Percentiles rank a stretch among this genome's conserved stretches.
These are phyloP conservation scores for Malus sylvestris DNA, from an alignment of 306 rosid species.

Conservation along the genomic window DNA sequence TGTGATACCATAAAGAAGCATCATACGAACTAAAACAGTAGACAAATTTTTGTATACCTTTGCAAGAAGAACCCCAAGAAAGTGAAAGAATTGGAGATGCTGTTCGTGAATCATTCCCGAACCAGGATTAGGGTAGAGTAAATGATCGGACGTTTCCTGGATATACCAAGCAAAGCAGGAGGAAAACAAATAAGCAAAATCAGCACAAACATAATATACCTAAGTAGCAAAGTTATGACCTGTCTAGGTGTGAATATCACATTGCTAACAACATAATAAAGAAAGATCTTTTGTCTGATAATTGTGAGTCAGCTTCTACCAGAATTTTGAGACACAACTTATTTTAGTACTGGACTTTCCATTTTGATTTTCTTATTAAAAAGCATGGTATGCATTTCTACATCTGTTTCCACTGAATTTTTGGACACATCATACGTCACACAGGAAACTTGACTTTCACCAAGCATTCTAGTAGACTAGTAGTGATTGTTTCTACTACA, in stretches of 20 bases:
- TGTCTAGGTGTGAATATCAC: background rate
- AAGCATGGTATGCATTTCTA: background rate
- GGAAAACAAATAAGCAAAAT: slow-evolving; percentile 11
- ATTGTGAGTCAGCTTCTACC: background rate
- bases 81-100: slow-evolving; percentile 94
- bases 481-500: too few relatives aligned
- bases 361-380: background rate
- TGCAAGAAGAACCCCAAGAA: slow-evolving; percentile 92
- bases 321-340: background rate
- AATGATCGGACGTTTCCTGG: slow-evolving; percentile 91
- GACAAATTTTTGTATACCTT: slow-evolving; percentile 66
- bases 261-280: background rate
- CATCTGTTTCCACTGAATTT: background rate
- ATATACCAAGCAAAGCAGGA: slow-evolving; percentile 24
- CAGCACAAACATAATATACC: background rate
- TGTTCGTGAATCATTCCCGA: slow-evolving; percentile 99
- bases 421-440: background rate
- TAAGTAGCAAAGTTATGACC: background rate
- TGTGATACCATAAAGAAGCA: background rate
- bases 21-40: background rate
- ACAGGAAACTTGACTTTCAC: background rate
- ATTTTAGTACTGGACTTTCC: background rate
- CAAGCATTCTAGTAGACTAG: background rate
- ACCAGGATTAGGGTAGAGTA: slow-evolving; percentile 97
- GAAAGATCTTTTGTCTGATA: background rate